These are phyloP conservation scores for Dendrobium chrysotoxum DNA, from an alignment of 106 monocot species.

Conservation along the genomic window DNA sequence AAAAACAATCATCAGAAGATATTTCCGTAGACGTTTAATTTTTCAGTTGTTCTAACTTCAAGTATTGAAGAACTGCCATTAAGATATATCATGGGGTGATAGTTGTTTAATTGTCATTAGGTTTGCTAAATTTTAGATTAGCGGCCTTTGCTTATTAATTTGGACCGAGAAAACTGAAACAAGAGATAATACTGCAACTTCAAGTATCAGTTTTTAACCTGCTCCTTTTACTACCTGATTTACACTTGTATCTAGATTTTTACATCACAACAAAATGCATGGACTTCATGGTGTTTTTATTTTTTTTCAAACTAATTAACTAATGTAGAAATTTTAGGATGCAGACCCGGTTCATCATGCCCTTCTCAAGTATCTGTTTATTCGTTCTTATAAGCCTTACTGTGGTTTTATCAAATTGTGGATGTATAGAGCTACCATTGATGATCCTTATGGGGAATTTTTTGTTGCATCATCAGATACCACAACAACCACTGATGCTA, in stretches of 20 bases:
- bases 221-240: background rate
- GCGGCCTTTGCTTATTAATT: background rate
- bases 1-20: background rate
- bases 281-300: background rate
- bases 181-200: background rate
- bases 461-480: slow-evolving; percentile 32
- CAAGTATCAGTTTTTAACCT: background rate
- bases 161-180: background rate
- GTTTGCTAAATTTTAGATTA: background rate
- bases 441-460: slow-evolving; percentile 85
- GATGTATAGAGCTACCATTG: slow-evolving; percentile 71
- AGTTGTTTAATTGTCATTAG: background rate
- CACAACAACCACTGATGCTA: slow-evolving; percentile 5
- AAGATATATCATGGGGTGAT: background rate
- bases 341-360: slow-evolving; percentile 61
- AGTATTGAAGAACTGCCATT: background rate
- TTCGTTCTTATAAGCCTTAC: slow-evolving; percentile 77
- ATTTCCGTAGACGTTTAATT: background rate
- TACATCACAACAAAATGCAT: background rate
- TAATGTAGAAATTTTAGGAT: slow-evolving; percentile 42
- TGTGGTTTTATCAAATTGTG: slow-evolving; percentile 74
- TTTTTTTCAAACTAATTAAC: slow-evolving; percentile 4
- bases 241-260: background rate
- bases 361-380: slow-evolving; percentile 81
- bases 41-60: background rate